Percentiles rank a stretch among this genome's conserved stretches.
These are phyloP conservation scores for Moricandia arvensis DNA, from an alignment of 345 rosid genomes.

Conservation along the genomic window DNA sequence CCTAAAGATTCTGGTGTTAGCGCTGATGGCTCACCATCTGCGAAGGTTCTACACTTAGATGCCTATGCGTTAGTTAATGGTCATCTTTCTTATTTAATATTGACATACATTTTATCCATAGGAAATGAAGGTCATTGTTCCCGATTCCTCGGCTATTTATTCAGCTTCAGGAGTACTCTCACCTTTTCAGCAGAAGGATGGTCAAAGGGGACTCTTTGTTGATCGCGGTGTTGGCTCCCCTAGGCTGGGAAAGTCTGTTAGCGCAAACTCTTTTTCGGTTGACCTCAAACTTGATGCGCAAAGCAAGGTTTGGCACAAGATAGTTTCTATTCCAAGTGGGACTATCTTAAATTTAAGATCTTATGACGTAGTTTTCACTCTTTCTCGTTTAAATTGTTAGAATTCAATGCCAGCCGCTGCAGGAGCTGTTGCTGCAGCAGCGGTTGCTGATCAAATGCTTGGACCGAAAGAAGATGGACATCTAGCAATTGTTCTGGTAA, in stretches of 20 bases:
- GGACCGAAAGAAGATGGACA: constrained; percentile 97
- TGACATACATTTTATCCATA: neutral
- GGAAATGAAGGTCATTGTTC: constrained; percentile 35
- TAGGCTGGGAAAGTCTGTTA: constrained; percentile 73
- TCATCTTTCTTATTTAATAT: neutral
- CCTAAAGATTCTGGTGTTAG: constrained; percentile 42
- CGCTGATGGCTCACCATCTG: constrained; percentile 58
- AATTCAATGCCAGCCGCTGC: constrained; percentile 99
- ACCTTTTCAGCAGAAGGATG: constrained; percentile 70
- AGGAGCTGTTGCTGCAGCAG: constrained; percentile 99
- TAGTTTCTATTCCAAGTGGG: constrained; percentile 10
- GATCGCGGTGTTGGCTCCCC: constrained; percentile 99
- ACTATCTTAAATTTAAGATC: constrained; percentile 6
- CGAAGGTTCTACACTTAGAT: constrained; percentile 53
- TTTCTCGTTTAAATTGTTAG: constrained; percentile 45
- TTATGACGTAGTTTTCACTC: constrained; percentile 27
- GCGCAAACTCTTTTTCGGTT: constrained; percentile 55
- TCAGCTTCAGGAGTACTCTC: constrained; percentile 49
- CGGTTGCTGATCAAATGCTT: constrained; percentile 98
- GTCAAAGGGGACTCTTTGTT: constrained; percentile 84
- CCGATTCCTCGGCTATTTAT: neutral
- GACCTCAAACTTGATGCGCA: constrained; percentile 65
- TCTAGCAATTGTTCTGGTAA: constrained; percentile 94
- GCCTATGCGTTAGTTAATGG: neutral
- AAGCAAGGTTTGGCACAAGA: constrained; percentile 60